These are phyloP conservation scores for Trichosanthes cucumerina DNA, from an alignment of 306 rosid species.

Conservation along the genomic window DNA sequence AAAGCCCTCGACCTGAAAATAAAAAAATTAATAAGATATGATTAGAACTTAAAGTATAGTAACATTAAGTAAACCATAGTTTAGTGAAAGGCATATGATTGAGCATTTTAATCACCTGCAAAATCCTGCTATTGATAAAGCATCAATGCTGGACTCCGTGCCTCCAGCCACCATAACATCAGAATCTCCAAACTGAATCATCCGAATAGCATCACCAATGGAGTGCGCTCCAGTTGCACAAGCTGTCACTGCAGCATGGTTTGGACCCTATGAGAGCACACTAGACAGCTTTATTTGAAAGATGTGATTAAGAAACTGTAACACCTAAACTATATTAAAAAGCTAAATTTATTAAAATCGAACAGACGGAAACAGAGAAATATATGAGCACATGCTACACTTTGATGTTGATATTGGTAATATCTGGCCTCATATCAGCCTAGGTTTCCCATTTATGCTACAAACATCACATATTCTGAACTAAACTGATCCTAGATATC, in stretches of 20 bases:
- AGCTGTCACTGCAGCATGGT: constrained; percentile 91
- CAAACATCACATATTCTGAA: neutral
- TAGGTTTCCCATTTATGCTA: neutral
- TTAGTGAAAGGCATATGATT: neutral
- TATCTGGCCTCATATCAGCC: neutral
- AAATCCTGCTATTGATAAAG: constrained; percentile 83
- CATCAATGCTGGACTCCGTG: constrained; percentile 94
- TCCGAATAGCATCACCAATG: constrained; percentile 87
- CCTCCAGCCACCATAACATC: constrained; percentile 99
- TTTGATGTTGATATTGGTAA: neutral
- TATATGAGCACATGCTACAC: neutral
- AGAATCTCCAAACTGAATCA: constrained; percentile 95
- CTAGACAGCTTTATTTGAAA: neutral
- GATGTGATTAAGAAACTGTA: neutral
- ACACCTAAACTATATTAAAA: neutral
- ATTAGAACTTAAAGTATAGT: neutral
- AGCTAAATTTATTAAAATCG: neutral
- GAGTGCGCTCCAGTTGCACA: constrained; percentile 97
- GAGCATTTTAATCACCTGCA: constrained; percentile 38
- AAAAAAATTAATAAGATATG: neutral
- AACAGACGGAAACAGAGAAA: neutral
- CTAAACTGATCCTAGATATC: neutral
- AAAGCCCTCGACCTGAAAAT: constrained; percentile 69
- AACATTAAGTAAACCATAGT: constrained; percentile 1
- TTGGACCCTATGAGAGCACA: constrained; percentile 55